Base-by-base conservation (phyloP, 1,284 basidiomycete species). In the Vanrija sp. region DNA sequence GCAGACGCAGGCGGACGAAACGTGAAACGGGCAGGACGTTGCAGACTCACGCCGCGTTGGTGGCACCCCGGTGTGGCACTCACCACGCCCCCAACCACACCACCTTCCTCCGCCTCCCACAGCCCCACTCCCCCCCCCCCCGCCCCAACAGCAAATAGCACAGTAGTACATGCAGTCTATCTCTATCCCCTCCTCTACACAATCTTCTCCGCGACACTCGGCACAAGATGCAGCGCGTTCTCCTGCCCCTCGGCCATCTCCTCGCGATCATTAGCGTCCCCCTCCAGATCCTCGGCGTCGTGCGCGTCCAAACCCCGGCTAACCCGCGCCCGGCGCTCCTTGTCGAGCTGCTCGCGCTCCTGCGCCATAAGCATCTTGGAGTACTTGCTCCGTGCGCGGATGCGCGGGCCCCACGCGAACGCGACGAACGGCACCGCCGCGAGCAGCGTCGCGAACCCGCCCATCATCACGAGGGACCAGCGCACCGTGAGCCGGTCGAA, bases 401-500 rank as follows among this genome's bases (percentile, higher is more conserved):
- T 72, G 54, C 57, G 45, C 1, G 72, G 70, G 2, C 69, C 73
- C 42, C 66, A 65, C 23, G 59, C 61, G 56, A 65, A 71, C 4
- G 69, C 69, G 3, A 69, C 53, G 44, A 73, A 73, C 4, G 73
- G 73, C 15, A 74, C 65, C 3, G 63, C 47, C 0, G 69, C 62
- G 2, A 74, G 60, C 6, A 59, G 15, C 1, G 47, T n/a, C 22
- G 57, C 57, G 23, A 55, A 20, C 19, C 44, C 47, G 27, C 57
- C 57, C 57, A 59, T 59, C 36, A 55, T 35, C 16, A 59, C 51
- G 6, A 55, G 45, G 10, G 53, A 50, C 50, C 51, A 59, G 27
- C 57, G 57, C 15, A 55, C 51, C 7, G 53, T 55, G 51, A 59
- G 55, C 35, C 19, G 23, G 7, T 45, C 25, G 42, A 59, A 59